Base-by-base conservation (phyloP, 2,329 filamentous ascomycete genomes). In the Phialophora macrospora region DNA sequence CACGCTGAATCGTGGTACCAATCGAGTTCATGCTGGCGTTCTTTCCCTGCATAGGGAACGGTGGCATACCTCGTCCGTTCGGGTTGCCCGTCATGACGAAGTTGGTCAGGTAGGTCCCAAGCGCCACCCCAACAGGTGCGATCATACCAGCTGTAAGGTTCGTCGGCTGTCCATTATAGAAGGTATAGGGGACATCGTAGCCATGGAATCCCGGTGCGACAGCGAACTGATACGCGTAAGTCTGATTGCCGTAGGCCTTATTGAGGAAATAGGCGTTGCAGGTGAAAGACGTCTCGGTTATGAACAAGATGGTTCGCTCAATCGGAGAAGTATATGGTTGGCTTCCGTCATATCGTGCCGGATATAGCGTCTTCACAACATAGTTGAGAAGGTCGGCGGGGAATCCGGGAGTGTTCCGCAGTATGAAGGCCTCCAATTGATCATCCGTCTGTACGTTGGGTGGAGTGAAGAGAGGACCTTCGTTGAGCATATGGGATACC, bases 251-350 rank as follows among this genome's bases (percentile, higher is more conserved):
- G 74, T 78, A 84, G 2, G 81, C 84, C 5, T 77, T 79, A 69
- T 81, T 80, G 24, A 87, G 75, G 70, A 81, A 85, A 73, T 82
- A 78, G 7, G 82, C 82, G 72, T 86, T 86, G 78, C 85, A 87
- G 49, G 75, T 75, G 70, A 84, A 82, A 61, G 75, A 70, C 2
- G 73, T 69, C 64, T 87, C 85, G 2, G 77, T 73, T 60, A 81
- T 72, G 2, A 80, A 73, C 0, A 81, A 72, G 20, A 76, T 72
- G 0, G 76, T 74, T 24, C 85, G 81, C 22, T 75, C 74, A 66
- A 82, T 75, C 17, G 82, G 73, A 62, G 76, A 75, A 0, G 69
- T 80, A 73, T 86, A 87, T 1, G 76, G 76, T 52, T 81, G 76
- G 17, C 74, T 77, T 51, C 83, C 84, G 44, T 78, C 76, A 68